Evolutionary conservation across 352 stramenopile species (phyloP).

Genomic region (Pythium volutum): DNA sequence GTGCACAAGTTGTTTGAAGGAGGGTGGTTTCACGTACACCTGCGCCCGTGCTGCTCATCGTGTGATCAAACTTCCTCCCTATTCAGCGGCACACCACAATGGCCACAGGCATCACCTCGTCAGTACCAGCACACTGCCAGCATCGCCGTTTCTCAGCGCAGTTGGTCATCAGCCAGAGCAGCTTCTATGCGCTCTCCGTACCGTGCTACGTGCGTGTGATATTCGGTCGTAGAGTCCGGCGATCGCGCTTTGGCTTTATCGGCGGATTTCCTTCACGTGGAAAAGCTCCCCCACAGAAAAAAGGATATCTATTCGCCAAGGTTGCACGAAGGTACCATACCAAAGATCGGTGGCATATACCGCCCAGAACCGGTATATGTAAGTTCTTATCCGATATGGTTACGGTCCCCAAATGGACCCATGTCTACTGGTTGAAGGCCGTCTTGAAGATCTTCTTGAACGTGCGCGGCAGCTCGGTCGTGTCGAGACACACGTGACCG

Average conservation of each 20-base stretch:
- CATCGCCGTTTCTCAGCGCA: not conserved
- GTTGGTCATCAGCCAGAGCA: not conserved
- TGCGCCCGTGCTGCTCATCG: slow-evolving; percentile 83
- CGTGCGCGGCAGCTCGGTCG: slow-evolving; percentile 65
- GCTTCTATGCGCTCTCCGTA: not conserved
- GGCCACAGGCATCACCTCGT: slow-evolving; percentile 2
- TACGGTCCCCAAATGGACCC: slow-evolving; percentile 10
- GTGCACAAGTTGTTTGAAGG: no score
- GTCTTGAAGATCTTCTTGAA: slow-evolving; percentile 86
- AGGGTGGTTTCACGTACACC: slow-evolving; percentile 54
- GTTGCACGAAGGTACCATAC: slow-evolving; percentile 25
- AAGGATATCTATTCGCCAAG: slow-evolving; percentile 22
- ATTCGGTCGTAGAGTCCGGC: not conserved
- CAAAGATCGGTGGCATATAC: not conserved
- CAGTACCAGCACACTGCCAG: not conserved
- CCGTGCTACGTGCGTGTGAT: not conserved
- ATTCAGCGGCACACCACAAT: slow-evolving; percentile 1
- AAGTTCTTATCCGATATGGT: not conserved
- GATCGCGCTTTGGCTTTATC: slow-evolving; percentile 1
- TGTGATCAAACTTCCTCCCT: slow-evolving; percentile 17
- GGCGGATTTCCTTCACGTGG: slow-evolving; percentile 19
- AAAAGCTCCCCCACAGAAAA: slow-evolving; percentile 24
- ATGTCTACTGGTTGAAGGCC: slow-evolving; percentile 38
- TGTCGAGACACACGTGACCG: slow-evolving; percentile 80
- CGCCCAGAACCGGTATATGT: not conserved